A percentile compares a stretch with the other conserved stretches of the same genome.
Evolutionary conservation across 371 early-diverging fungal genomes (phyloP).

Genomic region (Apophysomyces sp.): DNA sequence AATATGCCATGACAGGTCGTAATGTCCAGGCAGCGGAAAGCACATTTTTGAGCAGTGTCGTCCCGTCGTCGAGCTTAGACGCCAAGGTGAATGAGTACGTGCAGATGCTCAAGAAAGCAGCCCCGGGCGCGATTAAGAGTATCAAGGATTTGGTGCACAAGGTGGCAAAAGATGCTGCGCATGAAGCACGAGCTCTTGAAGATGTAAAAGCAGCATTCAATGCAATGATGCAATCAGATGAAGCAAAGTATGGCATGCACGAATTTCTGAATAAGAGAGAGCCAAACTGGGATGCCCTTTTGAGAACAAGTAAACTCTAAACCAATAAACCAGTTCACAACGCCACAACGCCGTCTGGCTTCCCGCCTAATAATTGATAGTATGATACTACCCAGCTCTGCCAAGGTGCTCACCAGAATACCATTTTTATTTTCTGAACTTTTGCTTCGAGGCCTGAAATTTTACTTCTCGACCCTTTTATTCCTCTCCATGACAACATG

Average conservation of each 20-base stretch:
- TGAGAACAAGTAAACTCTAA: constrained; percentile 15
- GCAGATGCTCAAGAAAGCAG: constrained; percentile 47
- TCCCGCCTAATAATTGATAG: too few relatives aligned
- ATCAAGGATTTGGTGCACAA: constrained; percentile 54
- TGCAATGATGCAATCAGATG: constrained; percentile 67
- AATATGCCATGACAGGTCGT: constrained; percentile 68
- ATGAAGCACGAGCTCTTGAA: constrained; percentile 28
- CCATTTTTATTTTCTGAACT: too few relatives aligned
- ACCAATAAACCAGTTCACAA: not conserved
- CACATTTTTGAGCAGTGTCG: constrained; percentile 40
- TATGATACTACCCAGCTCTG: too few relatives aligned
- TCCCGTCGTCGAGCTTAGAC: constrained; percentile 36
- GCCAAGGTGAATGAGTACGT: constrained; percentile 42
- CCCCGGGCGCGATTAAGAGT: constrained; percentile 56
- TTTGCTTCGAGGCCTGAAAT: too few relatives aligned
- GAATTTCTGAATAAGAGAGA: constrained; percentile 56
- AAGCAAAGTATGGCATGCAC: constrained; percentile 68
- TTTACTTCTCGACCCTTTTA: too few relatives aligned
- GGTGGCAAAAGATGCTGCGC: constrained; percentile 38
- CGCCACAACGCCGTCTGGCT: too few relatives aligned
- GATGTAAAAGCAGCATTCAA: constrained; percentile 45
- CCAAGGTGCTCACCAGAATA: too few relatives aligned
- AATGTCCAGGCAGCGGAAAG: constrained; percentile 46
- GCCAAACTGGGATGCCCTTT: constrained; percentile 59
- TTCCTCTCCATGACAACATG: too few relatives aligned